Evolutionary conservation across 2,329 filamentous ascomycete genomes (phyloP).

Genomic region (Penicillium sp.): DNA sequence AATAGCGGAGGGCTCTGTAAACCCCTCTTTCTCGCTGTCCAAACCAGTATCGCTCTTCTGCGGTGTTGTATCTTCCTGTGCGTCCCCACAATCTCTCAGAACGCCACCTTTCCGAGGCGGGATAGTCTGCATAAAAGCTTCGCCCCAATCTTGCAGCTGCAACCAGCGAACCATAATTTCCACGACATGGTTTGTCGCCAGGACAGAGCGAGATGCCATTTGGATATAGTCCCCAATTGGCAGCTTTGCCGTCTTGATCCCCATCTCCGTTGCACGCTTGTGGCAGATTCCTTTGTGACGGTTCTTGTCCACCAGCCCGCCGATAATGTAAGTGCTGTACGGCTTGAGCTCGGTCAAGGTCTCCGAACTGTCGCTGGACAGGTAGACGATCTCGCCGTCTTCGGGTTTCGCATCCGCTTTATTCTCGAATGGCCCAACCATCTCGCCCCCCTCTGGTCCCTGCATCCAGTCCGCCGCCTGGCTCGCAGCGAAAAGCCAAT

Average conservation of each 20-base stretch:
- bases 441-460: slow-evolving; percentile 57
- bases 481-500: slow-evolving; percentile 73
- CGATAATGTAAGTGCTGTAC: slow-evolving; percentile 89
- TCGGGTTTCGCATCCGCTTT: slow-evolving; percentile 37
- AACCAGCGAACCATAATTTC: slow-evolving; percentile 97
- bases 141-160: slow-evolving; percentile 86
- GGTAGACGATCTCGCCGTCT: slow-evolving; percentile 75
- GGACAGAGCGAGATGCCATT: slow-evolving; percentile 82
- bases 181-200: slow-evolving; percentile 93
- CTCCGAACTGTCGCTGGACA: slow-evolving; percentile 88
- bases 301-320: slow-evolving; percentile 94
- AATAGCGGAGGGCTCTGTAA: not conserved
- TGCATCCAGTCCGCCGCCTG: slow-evolving; percentile 72
- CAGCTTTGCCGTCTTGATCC: slow-evolving; percentile 85
- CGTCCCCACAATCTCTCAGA: slow-evolving; percentile 52
- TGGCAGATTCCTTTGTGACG: slow-evolving; percentile 94
- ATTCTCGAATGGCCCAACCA: slow-evolving; percentile 64
- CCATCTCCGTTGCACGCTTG: slow-evolving; percentile 73
- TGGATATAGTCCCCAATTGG: slow-evolving; percentile 95
- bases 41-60: slow-evolving; percentile 31
- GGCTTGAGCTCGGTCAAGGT: slow-evolving; percentile 83
- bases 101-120: slow-evolving; percentile 86
- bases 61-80: slow-evolving; percentile 19
- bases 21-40: slow-evolving; percentile 17
- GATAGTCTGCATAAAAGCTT: slow-evolving; percentile 85